A percentile compares a stretch with the other conserved stretches of the same genome.
Conservation (phyloP, 2,329 filamentous ascomycete genomes). For the Fusarium annulatum region DNA sequence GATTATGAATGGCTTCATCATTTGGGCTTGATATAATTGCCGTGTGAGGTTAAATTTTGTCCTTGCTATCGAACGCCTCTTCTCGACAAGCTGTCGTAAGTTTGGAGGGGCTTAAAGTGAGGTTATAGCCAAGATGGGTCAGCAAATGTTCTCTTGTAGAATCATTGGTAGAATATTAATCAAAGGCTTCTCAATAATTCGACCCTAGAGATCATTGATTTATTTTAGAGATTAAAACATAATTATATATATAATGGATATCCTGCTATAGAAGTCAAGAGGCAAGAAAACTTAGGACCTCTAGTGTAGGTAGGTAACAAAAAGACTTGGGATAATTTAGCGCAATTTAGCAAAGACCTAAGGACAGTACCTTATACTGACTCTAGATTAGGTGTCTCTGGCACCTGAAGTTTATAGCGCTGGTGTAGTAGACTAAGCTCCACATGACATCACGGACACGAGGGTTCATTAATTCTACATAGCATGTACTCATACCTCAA, state of each 20-base stretch:
- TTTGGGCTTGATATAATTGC: neutral
- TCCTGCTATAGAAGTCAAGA: neutral
- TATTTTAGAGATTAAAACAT: neutral
- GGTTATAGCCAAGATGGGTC: neutral
- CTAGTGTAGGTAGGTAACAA: neutral
- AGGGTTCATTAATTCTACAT: constrained; percentile 20
- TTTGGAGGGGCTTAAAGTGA: neutral
- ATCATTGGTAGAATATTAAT: neutral
- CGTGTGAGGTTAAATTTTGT: neutral
- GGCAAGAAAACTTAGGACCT: neutral
- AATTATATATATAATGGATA: neutral
- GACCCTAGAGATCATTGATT: no score
- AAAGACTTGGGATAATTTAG: neutral
- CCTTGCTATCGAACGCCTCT: neutral
- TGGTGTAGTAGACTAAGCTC: constrained; percentile 18
- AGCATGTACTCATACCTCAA: neutral
- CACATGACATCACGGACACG: constrained; percentile 43
- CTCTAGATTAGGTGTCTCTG: neutral
- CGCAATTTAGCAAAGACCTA: neutral
- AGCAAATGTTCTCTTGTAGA: neutral
- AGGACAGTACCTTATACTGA: neutral
- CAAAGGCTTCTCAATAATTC: neutral
- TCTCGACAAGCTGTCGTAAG: neutral
- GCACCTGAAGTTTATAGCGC: neutral
- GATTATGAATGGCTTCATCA: neutral